A percentile compares a stretch with the other conserved stretches of the same genome.
These are phyloP conservation scores for Santalum album DNA, from an alignment of 164 flowering plant genomes.

Conservation along the genomic window DNA sequence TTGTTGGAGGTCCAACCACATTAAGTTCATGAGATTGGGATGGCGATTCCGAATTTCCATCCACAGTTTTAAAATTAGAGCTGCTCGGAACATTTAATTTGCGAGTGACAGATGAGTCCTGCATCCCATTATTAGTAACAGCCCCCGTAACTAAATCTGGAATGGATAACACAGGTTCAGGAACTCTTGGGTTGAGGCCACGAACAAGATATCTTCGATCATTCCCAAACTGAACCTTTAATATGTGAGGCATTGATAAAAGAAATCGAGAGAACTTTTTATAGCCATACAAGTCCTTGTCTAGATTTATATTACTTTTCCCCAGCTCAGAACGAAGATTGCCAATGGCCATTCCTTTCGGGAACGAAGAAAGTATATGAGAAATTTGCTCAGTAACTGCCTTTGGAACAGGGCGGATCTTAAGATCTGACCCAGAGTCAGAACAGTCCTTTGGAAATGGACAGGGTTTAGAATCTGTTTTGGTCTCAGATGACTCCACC, in stretches of 20 bases:
- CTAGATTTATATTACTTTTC: conserved; percentile 26
- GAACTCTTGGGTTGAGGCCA: too few relatives aligned
- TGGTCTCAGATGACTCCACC: not conserved
- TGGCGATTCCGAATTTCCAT: conserved; percentile 10
- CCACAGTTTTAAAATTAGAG: conserved; percentile 6
- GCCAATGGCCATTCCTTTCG: conserved; percentile 48
- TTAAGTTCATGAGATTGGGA: conserved; percentile 1
- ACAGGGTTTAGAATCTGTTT: too few relatives aligned
- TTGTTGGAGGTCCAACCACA: conserved; percentile 3
- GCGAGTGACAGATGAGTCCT: not conserved
- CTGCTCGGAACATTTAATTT: conserved; percentile 12
- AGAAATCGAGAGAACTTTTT: conserved; percentile 66
- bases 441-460: conserved; percentile 1
- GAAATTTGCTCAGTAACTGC: conserved; percentile 34
- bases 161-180: too few relatives aligned
- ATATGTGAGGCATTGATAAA: conserved; percentile 42
- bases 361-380: conserved; percentile 36
- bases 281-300: conserved; percentile 61
- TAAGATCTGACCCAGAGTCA: conserved; percentile 24
- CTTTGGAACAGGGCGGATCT: conserved; percentile 45
- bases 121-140: too few relatives aligned
- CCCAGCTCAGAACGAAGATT: conserved; percentile 45
- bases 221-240: conserved; percentile 24
- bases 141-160: too few relatives aligned
- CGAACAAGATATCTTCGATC: conserved; percentile 39